Evolutionary conservation across 2,329 filamentous ascomycete genomes (phyloP).

Genomic region (Nemania serpens): DNA sequence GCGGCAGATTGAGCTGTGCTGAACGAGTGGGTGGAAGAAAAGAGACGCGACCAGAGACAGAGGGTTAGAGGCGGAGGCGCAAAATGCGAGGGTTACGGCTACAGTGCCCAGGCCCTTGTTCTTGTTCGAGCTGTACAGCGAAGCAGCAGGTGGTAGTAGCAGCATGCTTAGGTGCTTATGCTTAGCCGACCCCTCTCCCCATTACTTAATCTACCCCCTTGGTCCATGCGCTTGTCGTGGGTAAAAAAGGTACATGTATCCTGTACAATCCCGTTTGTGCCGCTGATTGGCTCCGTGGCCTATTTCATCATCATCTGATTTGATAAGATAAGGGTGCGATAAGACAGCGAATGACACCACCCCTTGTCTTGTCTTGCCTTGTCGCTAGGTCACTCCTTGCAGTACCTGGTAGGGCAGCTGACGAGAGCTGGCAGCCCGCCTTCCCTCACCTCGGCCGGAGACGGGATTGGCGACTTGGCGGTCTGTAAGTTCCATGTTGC

Average conservation of each 20-base stretch:
- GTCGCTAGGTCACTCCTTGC: background rate
- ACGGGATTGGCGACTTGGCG: too few species aligned
- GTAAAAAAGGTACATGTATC: too few species aligned
- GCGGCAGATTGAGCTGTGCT: constrained; percentile 28
- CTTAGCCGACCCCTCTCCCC: constrained; percentile 28
- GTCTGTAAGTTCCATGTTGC: too few species aligned
- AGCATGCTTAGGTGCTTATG: background rate
- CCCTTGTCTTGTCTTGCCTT: too few species aligned
- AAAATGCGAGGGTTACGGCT: constrained; percentile 34
- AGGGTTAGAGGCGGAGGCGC: constrained; percentile 36
- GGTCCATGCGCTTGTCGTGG: constrained; percentile 3
- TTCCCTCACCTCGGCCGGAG: background rate
- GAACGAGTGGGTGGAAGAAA: constrained; percentile 29
- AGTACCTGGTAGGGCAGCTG: constrained; percentile 11
- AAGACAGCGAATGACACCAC: constrained; percentile 8
- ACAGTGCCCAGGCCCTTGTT: constrained; percentile 19
- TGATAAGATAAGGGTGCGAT: constrained; percentile 18
- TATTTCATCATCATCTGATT: background rate
- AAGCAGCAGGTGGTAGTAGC: constrained; percentile 12
- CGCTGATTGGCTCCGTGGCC: constrained; percentile 3
- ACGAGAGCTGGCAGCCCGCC: background rate
- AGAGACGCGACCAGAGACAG: constrained; percentile 28
- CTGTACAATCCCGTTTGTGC: background rate
- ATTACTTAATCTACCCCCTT: constrained; percentile 23
- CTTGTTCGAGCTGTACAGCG: constrained; percentile 23